These are phyloP conservation scores for Umbelopsis sp. DNA, from an alignment of 192 early-diverging fungal genomes.

Conservation along the genomic window DNA sequence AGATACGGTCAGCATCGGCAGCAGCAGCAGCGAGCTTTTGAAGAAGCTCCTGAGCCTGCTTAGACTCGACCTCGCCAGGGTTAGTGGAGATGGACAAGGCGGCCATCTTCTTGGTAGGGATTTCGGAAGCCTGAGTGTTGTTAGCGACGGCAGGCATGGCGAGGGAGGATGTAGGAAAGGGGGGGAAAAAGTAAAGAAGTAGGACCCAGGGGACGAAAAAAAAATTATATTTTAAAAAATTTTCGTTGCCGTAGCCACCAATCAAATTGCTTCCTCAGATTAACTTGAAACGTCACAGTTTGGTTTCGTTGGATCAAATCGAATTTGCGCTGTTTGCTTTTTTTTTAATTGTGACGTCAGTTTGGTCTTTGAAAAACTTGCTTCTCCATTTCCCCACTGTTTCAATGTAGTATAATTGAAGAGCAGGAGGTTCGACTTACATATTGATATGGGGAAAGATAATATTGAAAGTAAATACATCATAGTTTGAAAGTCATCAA, in stretches of 20 bases:
- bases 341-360: not conserved
- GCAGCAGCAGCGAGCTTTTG: constrained; percentile 20
- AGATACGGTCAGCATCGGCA: constrained; percentile 21
- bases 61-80: constrained; percentile 20
- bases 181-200: constrained; percentile 4
- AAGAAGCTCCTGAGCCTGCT: constrained; percentile 33
- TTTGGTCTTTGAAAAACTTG: not conserved
- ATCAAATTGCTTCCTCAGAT: not conserved
- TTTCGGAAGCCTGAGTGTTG: constrained; percentile 20
- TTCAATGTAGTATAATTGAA: too few relatives aligned
- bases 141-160: constrained; percentile 20
- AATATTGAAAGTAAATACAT: too few relatives aligned
- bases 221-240: constrained; percentile 18
- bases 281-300: not conserved
- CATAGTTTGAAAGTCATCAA: too few relatives aligned
- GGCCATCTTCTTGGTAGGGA: constrained; percentile 20
- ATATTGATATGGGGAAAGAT: too few relatives aligned
- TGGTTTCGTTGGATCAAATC: not conserved
- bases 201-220: not conserved
- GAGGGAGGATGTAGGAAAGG: constrained; percentile 9
- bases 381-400: too few relatives aligned
- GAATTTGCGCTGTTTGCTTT: too few relatives aligned
- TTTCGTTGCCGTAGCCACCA: constrained; percentile 1
- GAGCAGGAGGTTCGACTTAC: too few relatives aligned
- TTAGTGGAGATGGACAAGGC: constrained; percentile 25